Evolutionary conservation across 2,329 filamentous ascomycete species (phyloP).

Genomic region (Ophiostoma sp.): DNA sequence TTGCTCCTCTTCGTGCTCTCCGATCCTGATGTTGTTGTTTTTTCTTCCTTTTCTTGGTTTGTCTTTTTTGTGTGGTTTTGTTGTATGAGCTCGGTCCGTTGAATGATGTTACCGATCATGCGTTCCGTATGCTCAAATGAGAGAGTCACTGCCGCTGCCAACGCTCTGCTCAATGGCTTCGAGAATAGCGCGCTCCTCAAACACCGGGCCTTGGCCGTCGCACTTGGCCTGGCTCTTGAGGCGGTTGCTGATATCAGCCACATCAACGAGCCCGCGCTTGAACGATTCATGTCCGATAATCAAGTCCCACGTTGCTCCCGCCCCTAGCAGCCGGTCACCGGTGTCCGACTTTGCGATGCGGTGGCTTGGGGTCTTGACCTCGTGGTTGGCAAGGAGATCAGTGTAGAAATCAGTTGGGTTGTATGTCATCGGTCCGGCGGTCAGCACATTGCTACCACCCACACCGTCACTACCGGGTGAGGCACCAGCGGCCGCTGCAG

Average conservation of each 20-base stretch:
- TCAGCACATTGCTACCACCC: slow-evolving; percentile 43
- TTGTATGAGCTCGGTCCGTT: not conserved
- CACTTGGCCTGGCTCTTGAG: slow-evolving; percentile 71
- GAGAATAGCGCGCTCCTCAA: slow-evolving; percentile 68
- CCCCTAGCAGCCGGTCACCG: slow-evolving; percentile 65
- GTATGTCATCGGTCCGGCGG: slow-evolving; percentile 64
- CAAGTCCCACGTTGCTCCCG: slow-evolving; percentile 80
- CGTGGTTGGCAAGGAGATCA: slow-evolving; percentile 55
- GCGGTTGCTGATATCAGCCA: slow-evolving; percentile 72
- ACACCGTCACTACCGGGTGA: slow-evolving; percentile 41
- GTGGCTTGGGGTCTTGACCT: slow-evolving; percentile 60
- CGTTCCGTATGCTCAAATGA: slow-evolving; percentile 40
- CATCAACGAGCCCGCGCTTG: slow-evolving; percentile 70
- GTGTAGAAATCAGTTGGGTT: slow-evolving; percentile 67
- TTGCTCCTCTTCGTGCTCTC: not conserved
- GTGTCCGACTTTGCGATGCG: slow-evolving; percentile 61
- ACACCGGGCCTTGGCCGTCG: slow-evolving; percentile 83
- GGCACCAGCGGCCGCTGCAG: slow-evolving; percentile 31
- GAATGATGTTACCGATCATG: not conserved
- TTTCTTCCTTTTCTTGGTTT: not conserved
- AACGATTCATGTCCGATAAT: slow-evolving; percentile 77
- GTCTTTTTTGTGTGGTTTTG: not conserved
- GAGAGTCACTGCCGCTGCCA: slow-evolving; percentile 69
- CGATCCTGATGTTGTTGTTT: not conserved
- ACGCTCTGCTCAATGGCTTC: slow-evolving; percentile 73